Evolutionary conservation across 2,329 filamentous ascomycete species (phyloP).

Genomic region (Paecilomyces variotii): DNA sequence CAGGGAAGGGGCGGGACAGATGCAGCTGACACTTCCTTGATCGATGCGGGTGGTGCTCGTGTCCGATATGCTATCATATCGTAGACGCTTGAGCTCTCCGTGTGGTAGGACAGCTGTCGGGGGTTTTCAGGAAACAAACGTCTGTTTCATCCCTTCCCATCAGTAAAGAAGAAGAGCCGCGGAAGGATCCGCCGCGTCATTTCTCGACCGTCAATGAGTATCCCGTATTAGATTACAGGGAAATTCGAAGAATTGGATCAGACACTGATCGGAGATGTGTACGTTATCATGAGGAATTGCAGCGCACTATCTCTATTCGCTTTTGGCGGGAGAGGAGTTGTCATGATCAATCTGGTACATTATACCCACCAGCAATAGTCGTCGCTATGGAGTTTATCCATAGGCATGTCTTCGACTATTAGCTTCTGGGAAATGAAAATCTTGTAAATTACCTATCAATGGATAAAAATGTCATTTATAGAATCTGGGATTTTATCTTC

Average conservation of each 20-base stretch:
- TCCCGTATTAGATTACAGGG: not conserved
- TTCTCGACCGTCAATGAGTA: not conserved
- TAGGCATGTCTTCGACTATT: not conserved
- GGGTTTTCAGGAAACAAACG: not conserved
- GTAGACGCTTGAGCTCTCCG: conserved; percentile 32
- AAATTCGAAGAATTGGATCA: not conserved
- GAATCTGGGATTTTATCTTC: not conserved
- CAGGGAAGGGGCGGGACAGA: not conserved
- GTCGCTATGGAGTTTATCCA: not conserved
- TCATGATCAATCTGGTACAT: not conserved
- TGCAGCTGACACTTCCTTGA: not conserved
- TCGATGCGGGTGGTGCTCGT: conserved; percentile 29
- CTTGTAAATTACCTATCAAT: not conserved
- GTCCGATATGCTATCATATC: conserved; percentile 13
- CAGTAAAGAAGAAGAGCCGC: not conserved
- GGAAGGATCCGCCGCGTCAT: not conserved
- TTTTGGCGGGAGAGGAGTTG: not conserved
- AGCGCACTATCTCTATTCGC: not conserved
- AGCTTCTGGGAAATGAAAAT: not conserved
- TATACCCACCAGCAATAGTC: not conserved
- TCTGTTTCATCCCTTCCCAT: not conserved
- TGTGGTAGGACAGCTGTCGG: conserved; percentile 3
- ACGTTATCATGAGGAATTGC: not conserved
- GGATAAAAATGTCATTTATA: not conserved
- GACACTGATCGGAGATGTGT: not conserved